Evolutionary conservation across 106 monocot species (phyloP).

Genomic region (Dioscorea dumetorum): DNA sequence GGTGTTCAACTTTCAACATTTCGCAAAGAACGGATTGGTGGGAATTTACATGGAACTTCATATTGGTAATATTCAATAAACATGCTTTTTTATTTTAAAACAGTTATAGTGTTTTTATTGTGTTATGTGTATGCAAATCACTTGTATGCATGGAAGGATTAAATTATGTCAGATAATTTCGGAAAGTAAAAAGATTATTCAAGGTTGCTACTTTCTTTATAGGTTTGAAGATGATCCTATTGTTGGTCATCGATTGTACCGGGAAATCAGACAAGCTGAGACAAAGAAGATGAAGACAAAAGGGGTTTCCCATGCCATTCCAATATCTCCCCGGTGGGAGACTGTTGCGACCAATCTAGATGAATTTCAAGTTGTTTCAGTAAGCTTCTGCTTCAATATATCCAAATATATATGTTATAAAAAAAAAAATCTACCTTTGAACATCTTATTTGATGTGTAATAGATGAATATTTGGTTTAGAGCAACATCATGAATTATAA

Average conservation of each 20-base stretch:
- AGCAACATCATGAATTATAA: too few species aligned
- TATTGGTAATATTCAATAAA: conserved; percentile 50
- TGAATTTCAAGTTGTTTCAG: conserved; percentile 92
- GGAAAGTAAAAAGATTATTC: too few species aligned
- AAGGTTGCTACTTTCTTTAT: conserved; percentile 1
- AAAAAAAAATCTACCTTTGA: too few species aligned
- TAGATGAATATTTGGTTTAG: too few species aligned
- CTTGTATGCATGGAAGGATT: too few species aligned
- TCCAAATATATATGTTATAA: too few species aligned
- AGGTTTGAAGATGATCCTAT: conserved; percentile 98
- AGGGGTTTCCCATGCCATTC: conserved; percentile 21
- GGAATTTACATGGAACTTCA: conserved; percentile 87
- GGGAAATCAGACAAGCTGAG: conserved; percentile 80
- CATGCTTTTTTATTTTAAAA: too few species aligned
- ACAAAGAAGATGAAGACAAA: conserved; percentile 58
- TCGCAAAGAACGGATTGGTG: conserved; percentile 87
- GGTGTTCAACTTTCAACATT: conserved; percentile 74
- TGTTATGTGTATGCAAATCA: too few species aligned
- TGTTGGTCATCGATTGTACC: conserved; percentile 86
- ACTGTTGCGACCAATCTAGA: conserved; percentile 88
- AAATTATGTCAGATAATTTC: too few species aligned
- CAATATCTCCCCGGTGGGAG: conserved; percentile 82
- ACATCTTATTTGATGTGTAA: too few species aligned
- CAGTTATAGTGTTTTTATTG: too few species aligned
- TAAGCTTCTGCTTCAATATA: conserved; percentile 28